phyloP scores from a whole-genome alignment of 2,329 filamentous ascomycete species.

The Colletotrichum salicis region DNA sequence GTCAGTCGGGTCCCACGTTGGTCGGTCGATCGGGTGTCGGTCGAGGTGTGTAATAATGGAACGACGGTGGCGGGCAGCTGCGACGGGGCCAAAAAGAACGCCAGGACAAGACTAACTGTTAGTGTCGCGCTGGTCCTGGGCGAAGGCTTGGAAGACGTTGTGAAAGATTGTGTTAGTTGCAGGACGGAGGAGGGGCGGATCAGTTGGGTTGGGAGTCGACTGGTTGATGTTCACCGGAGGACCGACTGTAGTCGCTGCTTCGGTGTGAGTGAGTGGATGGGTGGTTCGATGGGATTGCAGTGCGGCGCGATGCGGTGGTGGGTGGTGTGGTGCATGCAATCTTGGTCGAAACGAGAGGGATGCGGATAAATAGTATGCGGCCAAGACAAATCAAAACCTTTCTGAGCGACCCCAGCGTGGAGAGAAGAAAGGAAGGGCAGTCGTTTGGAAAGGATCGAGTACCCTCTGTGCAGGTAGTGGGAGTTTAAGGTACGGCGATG shows the following conservation, averaged over 20 bases:
- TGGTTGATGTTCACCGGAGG: background rate
- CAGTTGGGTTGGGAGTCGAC: slow-evolving; percentile 8
- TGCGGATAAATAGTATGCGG: slow-evolving; percentile 25
- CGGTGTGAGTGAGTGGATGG: background rate
- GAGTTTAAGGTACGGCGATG: slow-evolving; percentile 4
- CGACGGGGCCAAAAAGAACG: slow-evolving; percentile 12
- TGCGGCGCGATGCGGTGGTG: background rate
- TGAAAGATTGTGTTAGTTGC: slow-evolving; percentile 13
- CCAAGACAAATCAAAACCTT: background rate
- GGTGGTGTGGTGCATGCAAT: background rate
- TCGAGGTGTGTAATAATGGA: slow-evolving; percentile 17
- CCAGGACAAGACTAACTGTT: background rate
- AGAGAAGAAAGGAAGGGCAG: background rate
- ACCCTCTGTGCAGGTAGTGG: slow-evolving; percentile 13
- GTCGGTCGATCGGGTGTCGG: slow-evolving; percentile 25
- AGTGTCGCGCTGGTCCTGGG: background rate
- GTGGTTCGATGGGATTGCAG: background rate
- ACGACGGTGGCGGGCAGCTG: slow-evolving; percentile 22
- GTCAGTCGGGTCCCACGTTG: slow-evolving; percentile 9
- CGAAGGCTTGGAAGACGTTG: background rate
- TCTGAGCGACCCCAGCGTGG: slow-evolving; percentile 3
- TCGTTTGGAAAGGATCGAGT: background rate
- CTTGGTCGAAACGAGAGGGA: slow-evolving; percentile 1
- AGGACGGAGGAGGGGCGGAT: background rate
- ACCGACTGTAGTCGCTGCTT: background rate